phyloP scores from a whole-genome alignment of 768 basidiomycete genomes.

The Macrolepiota albuminosa region DNA sequence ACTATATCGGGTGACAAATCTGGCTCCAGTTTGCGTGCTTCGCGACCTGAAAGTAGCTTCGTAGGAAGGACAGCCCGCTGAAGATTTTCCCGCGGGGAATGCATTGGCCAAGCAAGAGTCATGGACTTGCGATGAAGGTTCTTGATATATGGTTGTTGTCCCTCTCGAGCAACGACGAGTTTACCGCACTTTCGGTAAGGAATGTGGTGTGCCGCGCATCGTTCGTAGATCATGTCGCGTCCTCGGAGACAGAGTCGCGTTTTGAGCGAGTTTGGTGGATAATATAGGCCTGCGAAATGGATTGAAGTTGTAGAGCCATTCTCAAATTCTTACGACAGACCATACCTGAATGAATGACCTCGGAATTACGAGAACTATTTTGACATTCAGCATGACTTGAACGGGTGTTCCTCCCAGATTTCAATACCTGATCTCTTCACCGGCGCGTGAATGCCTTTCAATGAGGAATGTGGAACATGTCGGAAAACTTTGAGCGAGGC shows the following conservation, averaged over 20 bases:
- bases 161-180: slow-evolving; percentile 74
- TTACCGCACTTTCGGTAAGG: slow-evolving; percentile 78
- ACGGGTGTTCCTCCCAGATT: neutral
- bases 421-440: slow-evolving; percentile 80
- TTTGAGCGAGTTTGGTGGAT: slow-evolving; percentile 80
- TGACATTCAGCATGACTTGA: neutral
- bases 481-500: slow-evolving; percentile 59
- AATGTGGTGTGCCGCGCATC: slow-evolving; percentile 59
- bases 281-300: slow-evolving; percentile 62
- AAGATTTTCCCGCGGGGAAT: slow-evolving; percentile 23
- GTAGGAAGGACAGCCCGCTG: slow-evolving; percentile 49
- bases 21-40: slow-evolving; percentile 76
- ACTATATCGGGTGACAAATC: slow-evolving; percentile 68
- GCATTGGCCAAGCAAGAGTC: slow-evolving; percentile 45
- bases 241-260: slow-evolving; percentile 84
- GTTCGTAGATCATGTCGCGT: slow-evolving; percentile 75
- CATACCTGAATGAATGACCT: slow-evolving; percentile 88
- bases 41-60: slow-evolving; percentile 58
- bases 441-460: slow-evolving; percentile 69
- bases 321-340: neutral
- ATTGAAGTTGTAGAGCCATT: neutral
- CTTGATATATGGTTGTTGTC: slow-evolving; percentile 69
- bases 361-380: slow-evolving; percentile 83
- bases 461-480: slow-evolving; percentile 73
- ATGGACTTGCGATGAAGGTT: slow-evolving; percentile 60